Evolutionary conservation across 202 grass and related monocot genomes (phyloP).

Genomic region (Bolboschoenoplectus hybrid): DNA sequence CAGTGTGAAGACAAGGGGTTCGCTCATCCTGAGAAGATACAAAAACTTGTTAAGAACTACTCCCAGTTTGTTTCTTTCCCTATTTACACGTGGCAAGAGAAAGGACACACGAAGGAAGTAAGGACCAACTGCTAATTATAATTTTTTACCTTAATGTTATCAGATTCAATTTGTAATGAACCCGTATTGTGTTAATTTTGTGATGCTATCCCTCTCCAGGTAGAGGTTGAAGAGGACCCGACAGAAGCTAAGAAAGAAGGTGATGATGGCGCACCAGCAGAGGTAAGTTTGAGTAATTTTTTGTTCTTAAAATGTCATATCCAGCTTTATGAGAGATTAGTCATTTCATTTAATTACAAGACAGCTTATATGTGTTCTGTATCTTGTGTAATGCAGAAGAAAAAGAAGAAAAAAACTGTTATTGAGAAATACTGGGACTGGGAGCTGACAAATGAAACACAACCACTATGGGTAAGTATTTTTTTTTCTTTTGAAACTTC

Average conservation of each 20-base stretch:
- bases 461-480: constrained; percentile 90
- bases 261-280: constrained; percentile 52
- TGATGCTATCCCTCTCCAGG: constrained; percentile 46
- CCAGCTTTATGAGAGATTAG: neutral
- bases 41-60: constrained; percentile 94
- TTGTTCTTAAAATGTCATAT: neutral
- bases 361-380: constrained; percentile 20
- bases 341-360: constrained; percentile 22
- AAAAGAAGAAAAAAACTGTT: constrained; percentile 90
- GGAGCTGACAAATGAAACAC: constrained; percentile 94
- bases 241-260: constrained; percentile 62
- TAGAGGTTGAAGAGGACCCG: constrained; percentile 88
- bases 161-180: neutral
- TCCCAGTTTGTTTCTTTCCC: constrained; percentile 98
- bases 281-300: constrained; percentile 51
- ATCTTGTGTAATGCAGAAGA: constrained; percentile 49
- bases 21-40: constrained; percentile 78
- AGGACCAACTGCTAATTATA: neutral
- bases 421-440: constrained; percentile 98
- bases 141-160: constrained; percentile 13
- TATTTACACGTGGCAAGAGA: constrained; percentile 97
- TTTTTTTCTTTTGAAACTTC: constrained; percentile 34
- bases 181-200: constrained; percentile 7
- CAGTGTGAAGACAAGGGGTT: constrained; percentile 86
- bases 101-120: constrained; percentile 87